These are phyloP conservation scores for Mucor irregularis DNA, from an alignment of 371 early-diverging fungal genomes.

Conservation along the genomic window DNA sequence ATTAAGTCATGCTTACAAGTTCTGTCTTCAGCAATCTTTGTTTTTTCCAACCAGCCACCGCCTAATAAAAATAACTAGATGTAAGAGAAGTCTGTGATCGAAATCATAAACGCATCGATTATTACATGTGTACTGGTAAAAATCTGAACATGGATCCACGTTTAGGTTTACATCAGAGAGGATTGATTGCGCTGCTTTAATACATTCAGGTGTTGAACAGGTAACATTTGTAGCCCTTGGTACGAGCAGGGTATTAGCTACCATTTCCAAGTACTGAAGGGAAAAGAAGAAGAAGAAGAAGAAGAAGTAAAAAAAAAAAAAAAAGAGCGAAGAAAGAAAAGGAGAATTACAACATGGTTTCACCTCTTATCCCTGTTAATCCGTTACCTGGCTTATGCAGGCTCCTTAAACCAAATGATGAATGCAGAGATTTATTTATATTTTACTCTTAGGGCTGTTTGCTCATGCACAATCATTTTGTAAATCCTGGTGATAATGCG, in stretches of 20 bases:
- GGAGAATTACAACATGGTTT: too few species aligned
- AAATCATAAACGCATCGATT: too few species aligned
- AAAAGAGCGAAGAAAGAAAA: too few species aligned
- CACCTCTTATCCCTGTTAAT: too few species aligned
- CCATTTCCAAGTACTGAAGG: neutral
- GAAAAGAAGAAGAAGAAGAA: neutral
- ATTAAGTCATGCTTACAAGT: conserved; percentile 17
- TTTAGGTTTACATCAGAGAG: conserved; percentile 19
- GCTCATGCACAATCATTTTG: too few species aligned
- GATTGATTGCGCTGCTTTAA: conserved; percentile 41
- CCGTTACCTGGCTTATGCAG: too few species aligned
- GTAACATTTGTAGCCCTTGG: neutral
- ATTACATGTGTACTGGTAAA: conserved; percentile 58
- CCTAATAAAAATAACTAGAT: conserved; percentile 28
- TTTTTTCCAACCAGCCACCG: conserved; percentile 42
- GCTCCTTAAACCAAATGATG: too few species aligned
- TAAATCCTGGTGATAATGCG: too few species aligned
- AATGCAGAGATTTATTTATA: too few species aligned
- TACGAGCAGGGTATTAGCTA: neutral
- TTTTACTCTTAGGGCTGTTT: too few species aligned
- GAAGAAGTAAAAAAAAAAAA: neutral
- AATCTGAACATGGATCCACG: conserved; percentile 47
- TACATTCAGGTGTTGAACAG: conserved; percentile 47
- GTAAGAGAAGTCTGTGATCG: neutral
- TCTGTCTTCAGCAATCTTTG: conserved; percentile 49